A percentile compares a stretch with the other conserved stretches of the same genome.
phyloP scores from a whole-genome alignment of 2,329 filamentous ascomycete genomes.

The Aspergillus viridinutans region DNA sequence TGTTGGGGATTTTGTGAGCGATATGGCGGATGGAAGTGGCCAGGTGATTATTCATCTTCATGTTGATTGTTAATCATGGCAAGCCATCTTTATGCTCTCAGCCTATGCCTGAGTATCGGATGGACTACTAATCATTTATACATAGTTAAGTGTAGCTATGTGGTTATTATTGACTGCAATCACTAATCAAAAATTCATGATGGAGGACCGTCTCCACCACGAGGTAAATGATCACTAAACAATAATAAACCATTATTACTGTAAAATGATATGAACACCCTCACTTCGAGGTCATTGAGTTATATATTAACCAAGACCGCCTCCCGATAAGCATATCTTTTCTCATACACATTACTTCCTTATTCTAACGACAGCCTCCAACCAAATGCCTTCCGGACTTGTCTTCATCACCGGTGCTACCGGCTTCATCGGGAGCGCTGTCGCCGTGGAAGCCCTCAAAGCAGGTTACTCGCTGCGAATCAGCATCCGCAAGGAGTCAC shows the following conservation, averaged over 20 bases:
- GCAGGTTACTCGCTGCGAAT: slow-evolving; percentile 19
- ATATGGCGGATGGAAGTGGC: too few species aligned
- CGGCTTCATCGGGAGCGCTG: slow-evolving; percentile 21
- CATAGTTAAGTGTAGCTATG: too few species aligned
- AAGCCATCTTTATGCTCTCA: not conserved
- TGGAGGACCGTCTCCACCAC: too few species aligned
- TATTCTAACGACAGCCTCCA: not conserved
- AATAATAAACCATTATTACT: not conserved
- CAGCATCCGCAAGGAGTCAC: slow-evolving; percentile 13
- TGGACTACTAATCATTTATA: not conserved
- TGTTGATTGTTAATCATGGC: not conserved
- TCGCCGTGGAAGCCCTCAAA: slow-evolving; percentile 9
- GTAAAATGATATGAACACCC: too few species aligned
- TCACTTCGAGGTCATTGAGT: too few species aligned
- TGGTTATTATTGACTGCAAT: not conserved
- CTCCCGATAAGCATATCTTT: too few species aligned
- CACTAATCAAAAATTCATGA: not conserved
- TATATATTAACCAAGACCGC: not conserved
- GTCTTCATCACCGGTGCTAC: slow-evolving; percentile 23
- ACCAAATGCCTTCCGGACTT: not conserved
- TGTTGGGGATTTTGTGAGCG: too few species aligned
- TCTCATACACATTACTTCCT: not conserved
- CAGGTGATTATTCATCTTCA: too few species aligned
- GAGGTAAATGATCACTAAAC: not conserved
- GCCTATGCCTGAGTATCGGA: not conserved